Percentiles rank a stretch among this genome's conserved stretches.
These are phyloP conservation scores for Aspergillus sp. DNA, from an alignment of 2,329 filamentous ascomycete species.

Conservation along the genomic window DNA sequence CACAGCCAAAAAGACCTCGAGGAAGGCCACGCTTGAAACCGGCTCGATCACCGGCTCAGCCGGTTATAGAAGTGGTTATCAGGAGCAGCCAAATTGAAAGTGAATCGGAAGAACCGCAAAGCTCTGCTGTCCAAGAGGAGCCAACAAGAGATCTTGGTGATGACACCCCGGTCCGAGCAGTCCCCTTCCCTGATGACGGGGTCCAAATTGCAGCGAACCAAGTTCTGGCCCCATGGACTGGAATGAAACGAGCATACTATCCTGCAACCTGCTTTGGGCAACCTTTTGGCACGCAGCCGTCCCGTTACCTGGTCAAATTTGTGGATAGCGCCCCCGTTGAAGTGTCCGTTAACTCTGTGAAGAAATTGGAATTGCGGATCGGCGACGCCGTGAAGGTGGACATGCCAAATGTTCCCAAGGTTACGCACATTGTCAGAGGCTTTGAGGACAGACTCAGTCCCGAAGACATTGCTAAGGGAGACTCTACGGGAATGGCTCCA, in stretches of 20 bases:
- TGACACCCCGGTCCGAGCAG: not conserved
- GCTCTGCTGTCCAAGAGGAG: conserved; percentile 4
- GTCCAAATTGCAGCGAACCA: conserved; percentile 47
- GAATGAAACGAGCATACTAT: conserved; percentile 55
- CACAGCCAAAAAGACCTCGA: conserved; percentile 3
- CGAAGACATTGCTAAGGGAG: conserved; percentile 23
- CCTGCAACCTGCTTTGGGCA: conserved; percentile 57
- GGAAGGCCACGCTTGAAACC: conserved; percentile 10
- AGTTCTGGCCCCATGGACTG: conserved; percentile 58
- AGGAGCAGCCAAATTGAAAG: conserved; percentile 5
- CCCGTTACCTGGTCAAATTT: conserved; percentile 46
- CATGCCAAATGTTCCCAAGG: conserved; percentile 39
- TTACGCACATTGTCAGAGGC: conserved; percentile 42
- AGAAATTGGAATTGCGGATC: conserved; percentile 43
- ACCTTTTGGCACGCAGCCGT: conserved; percentile 35
- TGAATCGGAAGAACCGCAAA: conserved; percentile 10
- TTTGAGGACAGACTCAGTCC: conserved; percentile 36
- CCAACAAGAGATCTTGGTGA: conserved; percentile 12
- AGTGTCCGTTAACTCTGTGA: conserved; percentile 39
- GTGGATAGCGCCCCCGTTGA: conserved; percentile 43
- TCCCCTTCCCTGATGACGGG: conserved; percentile 13
- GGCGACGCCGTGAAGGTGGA: conserved; percentile 49
- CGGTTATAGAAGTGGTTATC: not conserved
- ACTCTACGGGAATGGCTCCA: conserved; percentile 21
- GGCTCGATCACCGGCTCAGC: not conserved